phyloP scores from a whole-genome alignment of 768 basidiomycete genomes.

The Peribolospora kevripleyi region DNA sequence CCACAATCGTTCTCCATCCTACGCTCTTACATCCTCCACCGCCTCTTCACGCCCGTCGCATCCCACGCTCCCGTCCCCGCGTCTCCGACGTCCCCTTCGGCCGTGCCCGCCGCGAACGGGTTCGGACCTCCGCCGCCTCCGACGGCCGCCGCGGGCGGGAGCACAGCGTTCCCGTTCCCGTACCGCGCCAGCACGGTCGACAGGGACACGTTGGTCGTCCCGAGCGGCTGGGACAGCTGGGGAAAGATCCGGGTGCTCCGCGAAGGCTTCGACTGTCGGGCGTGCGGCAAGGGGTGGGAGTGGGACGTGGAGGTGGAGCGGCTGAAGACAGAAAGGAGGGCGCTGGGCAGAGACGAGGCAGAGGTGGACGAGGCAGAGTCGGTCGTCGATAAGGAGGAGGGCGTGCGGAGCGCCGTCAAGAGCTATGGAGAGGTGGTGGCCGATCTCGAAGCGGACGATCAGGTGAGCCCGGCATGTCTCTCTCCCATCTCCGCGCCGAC shows the following conservation, averaged over 20 bases:
- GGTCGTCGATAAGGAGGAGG: constrained; percentile 1
- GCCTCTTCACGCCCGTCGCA: constrained; percentile 41
- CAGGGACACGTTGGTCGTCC: constrained; percentile 72
- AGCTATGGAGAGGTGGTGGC: constrained; percentile 9
- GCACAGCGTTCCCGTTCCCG: constrained; percentile 48
- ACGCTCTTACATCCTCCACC: constrained; percentile 59
- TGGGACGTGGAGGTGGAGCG: constrained; percentile 10
- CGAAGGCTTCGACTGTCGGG: constrained; percentile 69
- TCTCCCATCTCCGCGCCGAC: background rate
- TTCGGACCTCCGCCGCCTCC: constrained; percentile 20
- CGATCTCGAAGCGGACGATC: constrained; percentile 3
- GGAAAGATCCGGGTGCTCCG: constrained; percentile 75
- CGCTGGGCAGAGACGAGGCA: background rate
- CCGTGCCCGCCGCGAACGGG: constrained; percentile 18
- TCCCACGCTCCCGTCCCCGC: background rate
- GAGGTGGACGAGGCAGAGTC: background rate
- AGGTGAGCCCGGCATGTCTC: background rate
- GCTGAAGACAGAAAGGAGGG: constrained; percentile 9
- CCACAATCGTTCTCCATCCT: constrained; percentile 51
- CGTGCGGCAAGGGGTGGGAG: constrained; percentile 60
- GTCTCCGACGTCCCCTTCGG: background rate
- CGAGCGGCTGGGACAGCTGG: constrained; percentile 95
- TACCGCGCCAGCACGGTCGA: constrained; percentile 79
- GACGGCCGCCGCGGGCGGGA: constrained; percentile 14
- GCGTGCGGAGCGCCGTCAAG: background rate